Evolutionary conservation across 2,329 filamentous ascomycete genomes (phyloP).

Genomic region (Aspergillus sp.): DNA sequence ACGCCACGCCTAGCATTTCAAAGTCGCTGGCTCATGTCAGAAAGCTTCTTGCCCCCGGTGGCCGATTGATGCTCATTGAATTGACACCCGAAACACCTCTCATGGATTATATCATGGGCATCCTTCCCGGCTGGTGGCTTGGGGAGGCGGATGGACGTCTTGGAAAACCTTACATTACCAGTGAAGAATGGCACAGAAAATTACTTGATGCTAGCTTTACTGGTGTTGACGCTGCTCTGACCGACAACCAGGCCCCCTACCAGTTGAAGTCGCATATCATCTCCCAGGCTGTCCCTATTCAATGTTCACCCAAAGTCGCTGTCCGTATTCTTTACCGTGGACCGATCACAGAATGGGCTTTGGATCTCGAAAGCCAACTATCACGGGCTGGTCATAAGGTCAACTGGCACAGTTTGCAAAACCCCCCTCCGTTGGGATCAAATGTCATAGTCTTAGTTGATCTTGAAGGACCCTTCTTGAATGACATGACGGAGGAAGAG

Average conservation of each 20-base stretch:
- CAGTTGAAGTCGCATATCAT: constrained; percentile 13
- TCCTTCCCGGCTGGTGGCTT: constrained; percentile 43
- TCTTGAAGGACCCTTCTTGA: constrained; percentile 11
- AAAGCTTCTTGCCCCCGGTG: constrained; percentile 39
- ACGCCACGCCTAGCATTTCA: constrained; percentile 21
- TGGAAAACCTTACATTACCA: constrained; percentile 18
- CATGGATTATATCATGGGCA: constrained; percentile 31
- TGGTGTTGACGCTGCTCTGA: constrained; percentile 9
- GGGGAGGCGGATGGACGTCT: constrained; percentile 21
- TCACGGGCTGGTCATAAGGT: constrained; percentile 1
- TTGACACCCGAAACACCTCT: constrained; percentile 19
- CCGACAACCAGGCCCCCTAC: constrained; percentile 12
- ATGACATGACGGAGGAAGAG: constrained; percentile 1
- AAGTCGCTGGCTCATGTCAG: constrained; percentile 27
- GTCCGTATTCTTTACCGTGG: not conserved
- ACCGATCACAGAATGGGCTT: constrained; percentile 1
- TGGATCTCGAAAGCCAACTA: constrained; percentile 7
- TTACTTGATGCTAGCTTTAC: constrained; percentile 20
- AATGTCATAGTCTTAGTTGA: constrained; percentile 16
- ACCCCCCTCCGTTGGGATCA: not conserved
- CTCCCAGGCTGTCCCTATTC: not conserved
- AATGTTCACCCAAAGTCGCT: not conserved
- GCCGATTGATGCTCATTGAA: constrained; percentile 49
- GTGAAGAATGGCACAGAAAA: constrained; percentile 18
- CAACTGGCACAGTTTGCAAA: constrained; percentile 1